Percentiles rank a stretch among this genome's conserved stretches.
phyloP scores from a whole-genome alignment of 495 filamentous ascomycete genomes.

The Staphylotrichum tortipilum region DNA sequence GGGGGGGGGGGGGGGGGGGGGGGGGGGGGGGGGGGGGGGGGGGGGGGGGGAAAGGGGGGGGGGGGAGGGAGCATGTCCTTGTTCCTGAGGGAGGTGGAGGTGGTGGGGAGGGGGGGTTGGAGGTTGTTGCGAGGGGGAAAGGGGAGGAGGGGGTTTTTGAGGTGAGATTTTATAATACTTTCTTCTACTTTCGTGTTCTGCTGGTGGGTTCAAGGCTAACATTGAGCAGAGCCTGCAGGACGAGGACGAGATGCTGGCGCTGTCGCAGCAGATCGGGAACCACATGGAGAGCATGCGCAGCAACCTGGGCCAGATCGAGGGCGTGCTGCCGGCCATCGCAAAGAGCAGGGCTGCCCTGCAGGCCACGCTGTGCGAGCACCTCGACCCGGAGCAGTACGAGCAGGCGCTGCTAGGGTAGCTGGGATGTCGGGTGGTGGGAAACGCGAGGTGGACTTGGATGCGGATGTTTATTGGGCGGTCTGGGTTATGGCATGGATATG shows the following conservation, averaged over 20 bases:
- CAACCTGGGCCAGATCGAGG: slow-evolving; percentile 46
- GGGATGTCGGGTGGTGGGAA: background rate
- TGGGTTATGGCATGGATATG: background rate
- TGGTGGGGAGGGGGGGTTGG: slow-evolving; percentile 7
- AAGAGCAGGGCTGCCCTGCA: slow-evolving; percentile 36
- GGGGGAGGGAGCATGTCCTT: slow-evolving; percentile 35
- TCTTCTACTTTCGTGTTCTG: background rate
- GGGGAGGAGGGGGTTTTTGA: slow-evolving; percentile 22
- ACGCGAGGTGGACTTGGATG: slow-evolving; percentile 1
- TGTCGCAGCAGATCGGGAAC: slow-evolving; percentile 35
- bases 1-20: slow-evolving; percentile 32
- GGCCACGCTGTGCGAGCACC: slow-evolving; percentile 33
- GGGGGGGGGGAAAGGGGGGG: slow-evolving; percentile 25
- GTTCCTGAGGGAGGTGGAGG: slow-evolving; percentile 22
- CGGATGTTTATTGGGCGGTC: background rate
- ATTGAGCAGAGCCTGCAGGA: slow-evolving; percentile 19
- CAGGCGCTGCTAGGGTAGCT: slow-evolving; percentile 32
- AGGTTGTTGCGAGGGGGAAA: slow-evolving; percentile 12
- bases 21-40: slow-evolving; percentile 31
- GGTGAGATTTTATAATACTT: slow-evolving; percentile 12
- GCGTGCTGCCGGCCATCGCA: slow-evolving; percentile 33
- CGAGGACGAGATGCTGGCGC: slow-evolving; percentile 25
- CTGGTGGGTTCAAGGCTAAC: background rate
- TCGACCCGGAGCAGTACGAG: slow-evolving; percentile 38
- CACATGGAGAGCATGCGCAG: slow-evolving; percentile 51